A percentile compares a stretch with the other conserved stretches of the same genome.
phyloP scores from a whole-genome alignment of 805 yeast genomes.

The Ogataea trehaloabstinens region DNA sequence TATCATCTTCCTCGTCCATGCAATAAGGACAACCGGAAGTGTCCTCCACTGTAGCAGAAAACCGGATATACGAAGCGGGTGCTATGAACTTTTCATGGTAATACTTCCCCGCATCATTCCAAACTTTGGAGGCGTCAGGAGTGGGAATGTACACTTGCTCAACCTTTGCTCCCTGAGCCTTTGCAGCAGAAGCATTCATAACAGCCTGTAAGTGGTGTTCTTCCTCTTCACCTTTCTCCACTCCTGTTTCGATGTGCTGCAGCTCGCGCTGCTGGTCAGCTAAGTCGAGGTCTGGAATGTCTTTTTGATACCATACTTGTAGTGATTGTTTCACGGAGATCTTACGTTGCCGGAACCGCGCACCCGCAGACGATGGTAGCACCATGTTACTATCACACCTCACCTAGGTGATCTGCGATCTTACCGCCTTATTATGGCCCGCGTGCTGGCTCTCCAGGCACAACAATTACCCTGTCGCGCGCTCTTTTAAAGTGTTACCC shows the following conservation, averaged over 20 bases:
- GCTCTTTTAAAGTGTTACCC: neutral
- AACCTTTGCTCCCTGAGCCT: conserved; percentile 51
- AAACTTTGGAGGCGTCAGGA: conserved; percentile 84
- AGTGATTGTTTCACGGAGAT: conserved; percentile 88
- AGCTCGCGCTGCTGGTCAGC: conserved; percentile 81
- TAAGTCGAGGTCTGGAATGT: conserved; percentile 76
- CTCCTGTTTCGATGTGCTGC: conserved; percentile 94
- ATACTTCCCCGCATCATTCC: conserved; percentile 74
- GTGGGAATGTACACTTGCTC: conserved; percentile 85
- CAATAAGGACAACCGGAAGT: conserved; percentile 81
- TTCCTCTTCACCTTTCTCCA: conserved; percentile 95
- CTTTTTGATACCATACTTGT: conserved; percentile 71
- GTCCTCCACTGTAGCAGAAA: conserved; percentile 95
- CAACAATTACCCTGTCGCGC: conserved; percentile 1
- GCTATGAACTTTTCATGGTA: conserved; percentile 65
- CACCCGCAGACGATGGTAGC: conserved; percentile 44
- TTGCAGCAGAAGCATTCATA: conserved; percentile 73
- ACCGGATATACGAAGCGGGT: conserved; percentile 80
- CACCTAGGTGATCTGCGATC: too few species aligned
- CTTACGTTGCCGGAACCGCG: conserved; percentile 91
- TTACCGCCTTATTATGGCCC: too few species aligned
- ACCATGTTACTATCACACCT: conserved; percentile 30
- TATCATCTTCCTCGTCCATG: conserved; percentile 88
- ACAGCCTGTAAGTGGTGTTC: conserved; percentile 95
- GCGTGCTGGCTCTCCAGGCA: neutral